Conservation (phyloP, 2,329 filamentous ascomycete species). For the Akanthomyces uredinophilus region DNA sequence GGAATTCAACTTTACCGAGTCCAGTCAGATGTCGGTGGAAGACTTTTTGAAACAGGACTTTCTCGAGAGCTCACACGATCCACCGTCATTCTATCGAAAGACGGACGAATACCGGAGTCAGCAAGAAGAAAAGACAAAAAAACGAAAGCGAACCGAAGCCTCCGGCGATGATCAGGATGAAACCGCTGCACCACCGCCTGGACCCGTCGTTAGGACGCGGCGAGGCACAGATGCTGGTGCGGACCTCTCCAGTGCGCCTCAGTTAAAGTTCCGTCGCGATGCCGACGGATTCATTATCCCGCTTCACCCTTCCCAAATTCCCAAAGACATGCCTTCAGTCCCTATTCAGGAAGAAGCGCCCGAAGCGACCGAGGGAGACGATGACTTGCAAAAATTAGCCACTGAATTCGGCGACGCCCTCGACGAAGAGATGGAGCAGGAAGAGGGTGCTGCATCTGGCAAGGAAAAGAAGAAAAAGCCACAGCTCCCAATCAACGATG, state of each 20-base stretch:
- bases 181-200: conserved; percentile 10
- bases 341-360: conserved; percentile 13
- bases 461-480: conserved; percentile 29
- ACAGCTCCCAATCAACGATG: conserved; percentile 53
- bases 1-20: conserved; percentile 85
- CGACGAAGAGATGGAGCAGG: conserved; percentile 26
- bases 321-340: conserved; percentile 25
- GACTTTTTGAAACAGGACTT: conserved; percentile 73
- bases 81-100: conserved; percentile 73
- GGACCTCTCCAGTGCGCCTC: conserved; percentile 30
- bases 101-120: conserved; percentile 54
- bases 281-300: conserved; percentile 67
- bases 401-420: conserved; percentile 40
- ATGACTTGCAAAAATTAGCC: conserved; percentile 36
- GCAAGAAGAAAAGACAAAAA: conserved; percentile 43
- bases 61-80: conserved; percentile 69
- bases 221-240: conserved; percentile 27
- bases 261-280: conserved; percentile 45
- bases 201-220: conserved; percentile 5
- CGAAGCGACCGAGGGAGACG: conserved; percentile 16
- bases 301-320: conserved; percentile 37
- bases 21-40: conserved; percentile 78
- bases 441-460: conserved; percentile 18
- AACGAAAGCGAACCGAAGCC: conserved; percentile 40
- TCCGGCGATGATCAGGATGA: conserved; percentile 21